Conservation (phyloP, 2,329 filamentous ascomycete genomes). For the Claviceps sp. region DNA sequence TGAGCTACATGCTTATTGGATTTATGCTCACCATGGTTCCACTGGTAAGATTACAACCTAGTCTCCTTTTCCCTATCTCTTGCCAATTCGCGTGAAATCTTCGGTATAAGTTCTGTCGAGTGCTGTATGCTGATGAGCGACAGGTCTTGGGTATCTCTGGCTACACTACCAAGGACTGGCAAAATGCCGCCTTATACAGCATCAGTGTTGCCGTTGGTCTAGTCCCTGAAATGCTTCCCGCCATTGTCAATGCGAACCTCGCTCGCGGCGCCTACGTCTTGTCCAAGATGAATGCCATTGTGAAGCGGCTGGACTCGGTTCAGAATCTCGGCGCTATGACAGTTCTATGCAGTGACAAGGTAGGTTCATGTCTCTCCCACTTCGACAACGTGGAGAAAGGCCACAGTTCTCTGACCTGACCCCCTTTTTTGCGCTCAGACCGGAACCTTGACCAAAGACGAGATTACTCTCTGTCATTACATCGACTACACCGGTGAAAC, state of each 20-base stretch:
- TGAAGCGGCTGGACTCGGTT: conserved; percentile 19
- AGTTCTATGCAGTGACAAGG: conserved; percentile 18
- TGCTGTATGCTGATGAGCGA: background rate
- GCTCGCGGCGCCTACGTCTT: conserved; percentile 15
- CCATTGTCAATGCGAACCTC: conserved; percentile 17
- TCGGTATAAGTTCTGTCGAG: no score
- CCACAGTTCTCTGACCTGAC: background rate
- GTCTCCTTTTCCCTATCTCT: background rate
- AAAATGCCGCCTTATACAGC: conserved; percentile 15
- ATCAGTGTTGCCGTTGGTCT: conserved; percentile 18
- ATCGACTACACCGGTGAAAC: conserved; percentile 9
- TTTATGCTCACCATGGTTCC: conserved; percentile 19
- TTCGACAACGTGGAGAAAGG: background rate
- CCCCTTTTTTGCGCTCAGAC: conserved; percentile 7
- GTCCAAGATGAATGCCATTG: conserved; percentile 22
- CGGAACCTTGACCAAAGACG: conserved; percentile 17
- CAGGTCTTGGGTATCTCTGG: conserved; percentile 14
- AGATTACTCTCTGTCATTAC: conserved; percentile 13
- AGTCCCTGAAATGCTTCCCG: conserved; percentile 18
- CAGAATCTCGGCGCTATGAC: conserved; percentile 18
- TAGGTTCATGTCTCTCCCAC: background rate
- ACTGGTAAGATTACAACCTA: conserved; percentile 10
- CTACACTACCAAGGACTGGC: conserved; percentile 14
- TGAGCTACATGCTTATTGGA: conserved; percentile 16
- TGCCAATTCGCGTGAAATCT: background rate